Evolutionary conservation across 805 yeast species (phyloP).

Genomic region (Phaffomyces opuntiae): DNA sequence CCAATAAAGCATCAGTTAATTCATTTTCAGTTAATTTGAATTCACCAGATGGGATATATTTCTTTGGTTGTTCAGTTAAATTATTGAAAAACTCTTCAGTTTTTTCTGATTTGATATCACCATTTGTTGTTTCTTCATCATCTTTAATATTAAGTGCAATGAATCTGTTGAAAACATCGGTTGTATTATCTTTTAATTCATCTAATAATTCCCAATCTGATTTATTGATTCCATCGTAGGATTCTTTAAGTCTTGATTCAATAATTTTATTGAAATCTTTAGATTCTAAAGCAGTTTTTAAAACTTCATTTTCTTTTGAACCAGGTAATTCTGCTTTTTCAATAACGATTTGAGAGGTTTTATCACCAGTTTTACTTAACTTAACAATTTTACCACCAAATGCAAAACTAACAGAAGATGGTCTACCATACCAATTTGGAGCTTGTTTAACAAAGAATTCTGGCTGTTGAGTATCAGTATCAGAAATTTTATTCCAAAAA

Average conservation of each 20-base stretch:
- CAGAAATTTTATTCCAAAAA: slow-evolving; percentile 77
- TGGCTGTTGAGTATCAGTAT: slow-evolving; percentile 67
- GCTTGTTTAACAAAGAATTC: slow-evolving; percentile 68
- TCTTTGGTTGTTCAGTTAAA: slow-evolving; percentile 22
- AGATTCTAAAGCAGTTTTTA: slow-evolving; percentile 51
- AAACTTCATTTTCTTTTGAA: slow-evolving; percentile 31
- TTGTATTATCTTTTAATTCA: slow-evolving; percentile 49
- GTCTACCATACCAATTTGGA: slow-evolving; percentile 81
- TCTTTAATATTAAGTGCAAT: slow-evolving; percentile 28
- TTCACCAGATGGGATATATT: slow-evolving; percentile 43
- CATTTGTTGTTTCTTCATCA: slow-evolving; percentile 21
- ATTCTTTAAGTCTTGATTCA: slow-evolving; percentile 40
- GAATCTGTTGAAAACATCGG: slow-evolving; percentile 41
- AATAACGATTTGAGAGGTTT: slow-evolving; percentile 36
- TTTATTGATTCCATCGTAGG: slow-evolving; percentile 33
- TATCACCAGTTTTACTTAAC: slow-evolving; percentile 35
- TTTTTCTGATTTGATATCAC: slow-evolving; percentile 13
- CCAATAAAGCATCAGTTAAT: slow-evolving; percentile 45
- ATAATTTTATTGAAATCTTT: slow-evolving; percentile 50
- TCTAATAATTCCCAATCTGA: slow-evolving; percentile 63
- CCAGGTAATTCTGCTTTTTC: slow-evolving; percentile 31
- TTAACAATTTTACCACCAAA: slow-evolving; percentile 86
- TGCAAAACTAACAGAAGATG: slow-evolving; percentile 74
- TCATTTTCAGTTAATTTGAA: slow-evolving; percentile 39
- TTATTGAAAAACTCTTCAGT: slow-evolving; percentile 33